Conservation (phyloP, 2,329 filamentous ascomycete species). For the Hypoxylon sp. region DNA sequence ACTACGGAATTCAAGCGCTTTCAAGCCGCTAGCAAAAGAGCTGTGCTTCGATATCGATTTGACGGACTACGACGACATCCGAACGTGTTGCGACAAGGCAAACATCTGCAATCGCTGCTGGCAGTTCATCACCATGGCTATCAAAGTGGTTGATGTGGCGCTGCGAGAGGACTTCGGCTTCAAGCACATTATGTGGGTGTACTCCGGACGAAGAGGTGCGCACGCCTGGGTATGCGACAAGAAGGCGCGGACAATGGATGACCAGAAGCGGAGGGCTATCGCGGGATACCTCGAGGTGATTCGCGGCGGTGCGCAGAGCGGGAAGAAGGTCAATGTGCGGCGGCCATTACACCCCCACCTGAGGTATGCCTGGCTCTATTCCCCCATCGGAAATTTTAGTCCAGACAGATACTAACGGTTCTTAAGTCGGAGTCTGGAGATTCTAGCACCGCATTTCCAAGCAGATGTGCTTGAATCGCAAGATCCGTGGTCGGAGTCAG, state of each 20-base stretch:
- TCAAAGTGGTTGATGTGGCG: slow-evolving; percentile 90
- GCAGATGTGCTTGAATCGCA: slow-evolving; percentile 85
- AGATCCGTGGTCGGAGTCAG: slow-evolving; percentile 82
- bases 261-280: slow-evolving; percentile 86
- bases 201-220: slow-evolving; percentile 94
- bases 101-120: slow-evolving; percentile 96
- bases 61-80: slow-evolving; percentile 97
- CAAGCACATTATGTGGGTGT: slow-evolving; percentile 97
- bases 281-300: slow-evolving; percentile 92
- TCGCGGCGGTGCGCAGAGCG: slow-evolving; percentile 86
- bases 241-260: slow-evolving; percentile 85
- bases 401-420: slow-evolving; percentile 35
- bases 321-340: slow-evolving; percentile 87
- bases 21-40: slow-evolving; percentile 91
- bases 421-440: slow-evolving; percentile 80
- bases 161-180: slow-evolving; percentile 96
- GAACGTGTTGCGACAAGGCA: slow-evolving; percentile 93
- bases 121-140: slow-evolving; percentile 97
- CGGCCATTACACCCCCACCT: slow-evolving; percentile 93
- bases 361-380: slow-evolving; percentile 64
- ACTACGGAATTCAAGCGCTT: slow-evolving; percentile 80
- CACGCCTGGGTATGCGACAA: slow-evolving; percentile 99
- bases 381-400: not conserved
- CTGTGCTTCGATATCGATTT: slow-evolving; percentile 99
- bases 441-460: slow-evolving; percentile 88